Evolutionary conservation across 257 asterid species (phyloP), one percentile per base, ranked within the genome.

Genomic region (Lycium barbarum): DNA sequence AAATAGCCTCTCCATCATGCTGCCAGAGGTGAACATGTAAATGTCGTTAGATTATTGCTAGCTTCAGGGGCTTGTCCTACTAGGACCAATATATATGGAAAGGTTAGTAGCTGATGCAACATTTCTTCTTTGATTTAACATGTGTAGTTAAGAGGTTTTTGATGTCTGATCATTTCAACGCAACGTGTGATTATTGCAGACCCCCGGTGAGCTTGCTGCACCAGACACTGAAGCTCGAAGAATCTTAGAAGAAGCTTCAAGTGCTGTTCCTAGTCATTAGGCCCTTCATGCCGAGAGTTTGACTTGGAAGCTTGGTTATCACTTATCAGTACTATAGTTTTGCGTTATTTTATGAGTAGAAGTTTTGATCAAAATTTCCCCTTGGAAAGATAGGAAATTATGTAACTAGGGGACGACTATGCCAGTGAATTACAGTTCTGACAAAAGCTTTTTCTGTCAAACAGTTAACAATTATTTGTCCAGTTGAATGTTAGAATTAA

Each of bases 1-100:
- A 78, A 26, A 67, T 80, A 93, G 98, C 97, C 98, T 84, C 97
- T 95, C 67, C 98, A 93, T 85, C 95, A 93, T 90, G 98, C 98
- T 83, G 97, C 95, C 59, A 90, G 98, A 88, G 98, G 98, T 3
- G 98, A 95, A 87, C 91, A 91, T 76, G 89, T 58, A 66, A 85
- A 87, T 87, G 91, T 88, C 45, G 79, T 95, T 40, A 87, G 89
- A 67, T 81, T 95, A 86, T 86, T 93, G 90, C 89, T 93, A 43
- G 86, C 92, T 72, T 86, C 85, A 61, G 98, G 98, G 74, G 93
- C 98, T 74, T 93, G 93, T 79, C 97, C 90, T 17, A 84, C 90
- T 9, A 87, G 6, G 87, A 83, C 80, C 83, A 94, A 94, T 87
- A 58, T 87, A 15, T 89, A 92, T 9, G 97, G 93, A 26, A 92